Percentiles rank a stretch among this genome's conserved stretches.
These are phyloP conservation scores for Ascochyta lentis DNA, from an alignment of 2,329 filamentous ascomycete genomes.

Conservation along the genomic window DNA sequence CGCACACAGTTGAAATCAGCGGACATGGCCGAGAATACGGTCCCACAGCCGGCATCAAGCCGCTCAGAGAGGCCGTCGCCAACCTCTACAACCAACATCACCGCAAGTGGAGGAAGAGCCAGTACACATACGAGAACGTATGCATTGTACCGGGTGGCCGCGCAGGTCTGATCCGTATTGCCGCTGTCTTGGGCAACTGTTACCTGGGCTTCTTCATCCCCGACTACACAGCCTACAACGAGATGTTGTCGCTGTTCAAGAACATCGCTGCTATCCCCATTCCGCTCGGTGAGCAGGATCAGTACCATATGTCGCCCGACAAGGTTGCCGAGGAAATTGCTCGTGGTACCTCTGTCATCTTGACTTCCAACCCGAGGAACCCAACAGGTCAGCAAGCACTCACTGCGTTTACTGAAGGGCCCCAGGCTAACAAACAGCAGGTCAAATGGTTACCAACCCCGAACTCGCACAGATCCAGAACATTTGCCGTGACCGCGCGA, in stretches of 20 bases:
- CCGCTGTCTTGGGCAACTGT: conserved; percentile 89
- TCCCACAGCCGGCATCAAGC: conserved; percentile 92
- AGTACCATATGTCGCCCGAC: conserved; percentile 91
- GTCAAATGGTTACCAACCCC: conserved; percentile 82
- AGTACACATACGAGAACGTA: conserved; percentile 98
- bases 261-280: conserved; percentile 63
- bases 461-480: conserved; percentile 91
- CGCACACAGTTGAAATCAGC: conserved; percentile 77
- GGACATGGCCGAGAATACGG: conserved; percentile 85
- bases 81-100: conserved; percentile 93
- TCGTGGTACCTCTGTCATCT: conserved; percentile 77
- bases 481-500: conserved; percentile 87
- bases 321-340: conserved; percentile 92
- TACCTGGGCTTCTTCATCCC: conserved; percentile 94
- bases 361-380: conserved; percentile 95
- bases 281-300: conserved; percentile 82
- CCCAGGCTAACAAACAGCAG: conserved; percentile 62
- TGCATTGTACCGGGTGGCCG: conserved; percentile 94
- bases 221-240: conserved; percentile 94
- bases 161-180: conserved; percentile 92
- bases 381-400: conserved; percentile 66
- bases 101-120: conserved; percentile 81
- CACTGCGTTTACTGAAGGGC: no score
- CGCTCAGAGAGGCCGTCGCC: conserved; percentile 86
- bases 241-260: conserved; percentile 94